Base-by-base conservation (phyloP, 2,329 filamentous ascomycete genomes). In the Cercospora citrullina region DNA sequence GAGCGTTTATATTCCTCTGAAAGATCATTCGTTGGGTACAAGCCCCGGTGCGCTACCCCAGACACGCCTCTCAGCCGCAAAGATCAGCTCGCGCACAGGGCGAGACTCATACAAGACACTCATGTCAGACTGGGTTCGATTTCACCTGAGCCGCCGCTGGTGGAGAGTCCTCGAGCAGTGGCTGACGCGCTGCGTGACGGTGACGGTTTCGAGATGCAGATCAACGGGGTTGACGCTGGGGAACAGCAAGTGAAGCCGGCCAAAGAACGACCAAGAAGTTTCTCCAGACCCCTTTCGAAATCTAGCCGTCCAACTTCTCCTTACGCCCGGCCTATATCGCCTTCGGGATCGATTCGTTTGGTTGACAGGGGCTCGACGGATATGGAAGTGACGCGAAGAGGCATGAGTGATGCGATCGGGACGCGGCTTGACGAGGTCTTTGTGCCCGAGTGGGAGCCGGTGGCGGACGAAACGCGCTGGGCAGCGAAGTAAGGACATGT, bases 61-160 rank as follows among this genome's bases (percentile, higher is more conserved):
- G 63, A 68, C 18, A 65, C 66, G 33, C 59, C 66, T 14, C 53
- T 61, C 16, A 64, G 66, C 48, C 66, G 66, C 5, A 64, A 64
- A 39, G 63, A 68, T 21, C 63, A 68, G 45, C 66, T 68, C 28
- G 66, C 63, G 4, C 60, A 64, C 36, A 53, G 66, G n/a, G 60
- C 66, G 10, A 48, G 48, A 31, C 63, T 59, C 9, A 68, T 68
- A 14, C 63, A 68, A 63, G 63, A 68, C 5, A 61, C 60, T 3
- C 66, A 65, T 21, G 58, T 53, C 26, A 28, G 63, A 8, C 57
- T 65, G 14, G 63, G 58, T n/a, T 65, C 57, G 8, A 64, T 64
- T 21, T 64, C 61, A 1, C 65, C 61, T 0, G 65, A 67, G 16
- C 62, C 62, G 16, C 62, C 53, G 8, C 33, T 64, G 28, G 33